These are phyloP conservation scores for Sinapis alba DNA, from an alignment of 441 rosid genomes.

Conservation along the genomic window DNA sequence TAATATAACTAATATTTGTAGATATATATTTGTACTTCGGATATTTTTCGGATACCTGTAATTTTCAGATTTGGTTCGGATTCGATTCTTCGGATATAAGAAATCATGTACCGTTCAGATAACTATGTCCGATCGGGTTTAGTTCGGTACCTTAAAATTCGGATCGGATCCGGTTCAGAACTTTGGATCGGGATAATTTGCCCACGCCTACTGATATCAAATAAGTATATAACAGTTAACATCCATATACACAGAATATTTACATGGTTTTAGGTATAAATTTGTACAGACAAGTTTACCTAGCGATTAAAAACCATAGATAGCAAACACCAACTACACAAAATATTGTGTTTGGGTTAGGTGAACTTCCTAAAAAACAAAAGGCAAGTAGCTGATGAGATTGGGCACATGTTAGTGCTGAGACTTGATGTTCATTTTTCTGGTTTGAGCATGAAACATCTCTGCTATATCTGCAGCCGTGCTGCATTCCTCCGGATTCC, in stretches of 20 bases:
- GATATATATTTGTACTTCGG: too few relatives aligned
- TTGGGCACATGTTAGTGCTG: conserved; percentile 28
- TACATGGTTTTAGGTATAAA: background rate
- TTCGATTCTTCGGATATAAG: too few relatives aligned
- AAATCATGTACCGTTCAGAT: too few relatives aligned
- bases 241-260: background rate
- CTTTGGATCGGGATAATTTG: too few relatives aligned
- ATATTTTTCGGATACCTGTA: too few relatives aligned
- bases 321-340: background rate
- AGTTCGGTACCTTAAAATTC: too few relatives aligned
- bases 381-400: background rate
- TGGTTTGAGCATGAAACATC: conserved; percentile 72
- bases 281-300: background rate
- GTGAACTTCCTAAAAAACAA: background rate
- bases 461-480: conserved; percentile 69
- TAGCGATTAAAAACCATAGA: background rate
- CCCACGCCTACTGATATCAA: too few relatives aligned
- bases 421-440: conserved; percentile 60
- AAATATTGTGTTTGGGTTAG: background rate
- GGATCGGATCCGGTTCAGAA: too few relatives aligned
- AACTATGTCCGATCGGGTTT: too few relatives aligned
- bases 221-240: too few relatives aligned
- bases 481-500: conserved; percentile 80
- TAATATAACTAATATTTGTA: too few relatives aligned
- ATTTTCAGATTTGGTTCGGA: too few relatives aligned